Evolutionary conservation across 2,329 filamentous ascomycete genomes (phyloP).

Genomic region (Paecilomyces niveus): DNA sequence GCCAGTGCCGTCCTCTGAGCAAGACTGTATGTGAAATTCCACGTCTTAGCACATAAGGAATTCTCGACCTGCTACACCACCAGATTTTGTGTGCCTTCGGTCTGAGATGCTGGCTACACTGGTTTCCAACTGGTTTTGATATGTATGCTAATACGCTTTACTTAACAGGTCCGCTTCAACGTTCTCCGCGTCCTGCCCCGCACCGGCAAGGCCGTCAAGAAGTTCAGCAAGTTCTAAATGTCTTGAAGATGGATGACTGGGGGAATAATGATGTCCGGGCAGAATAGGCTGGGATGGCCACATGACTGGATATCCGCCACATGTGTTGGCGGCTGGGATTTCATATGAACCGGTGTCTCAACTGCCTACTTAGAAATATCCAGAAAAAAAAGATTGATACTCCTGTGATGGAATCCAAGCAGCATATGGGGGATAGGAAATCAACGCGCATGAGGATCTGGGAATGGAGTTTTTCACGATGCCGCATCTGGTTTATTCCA

Average conservation of each 20-base stretch:
- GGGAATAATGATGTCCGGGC: slow-evolving; percentile 21
- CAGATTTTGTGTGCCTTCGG: background rate
- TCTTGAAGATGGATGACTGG: slow-evolving; percentile 18
- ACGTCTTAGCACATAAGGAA: background rate
- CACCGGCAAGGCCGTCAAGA: slow-evolving; percentile 95
- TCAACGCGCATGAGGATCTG: slow-evolving; percentile 9
- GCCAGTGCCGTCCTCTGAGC: slow-evolving; percentile 97
- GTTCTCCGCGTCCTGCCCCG: slow-evolving; percentile 96
- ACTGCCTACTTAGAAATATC: slow-evolving; percentile 34
- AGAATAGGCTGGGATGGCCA: slow-evolving; percentile 4
- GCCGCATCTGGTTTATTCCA: slow-evolving; percentile 7
- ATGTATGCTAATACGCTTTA: background rate
- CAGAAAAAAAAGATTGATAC: slow-evolving; percentile 33
- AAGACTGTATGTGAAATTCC: slow-evolving; percentile 77
- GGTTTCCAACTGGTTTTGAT: background rate
- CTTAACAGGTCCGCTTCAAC: slow-evolving; percentile 87
- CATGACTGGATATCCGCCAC: slow-evolving; percentile 25
- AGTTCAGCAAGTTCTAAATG: slow-evolving; percentile 95
- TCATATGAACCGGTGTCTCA: slow-evolving; percentile 26
- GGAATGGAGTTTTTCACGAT: slow-evolving; percentile 10
- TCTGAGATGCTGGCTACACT: background rate
- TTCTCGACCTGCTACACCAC: background rate
- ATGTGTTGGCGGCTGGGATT: slow-evolving; percentile 30
- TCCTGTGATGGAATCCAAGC: slow-evolving; percentile 22
- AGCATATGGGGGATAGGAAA: slow-evolving; percentile 9